Percentiles rank a stretch among this genome's conserved stretches.
phyloP scores from a whole-genome alignment of 129 eudicot genomes.

The Lactuca saligna region DNA sequence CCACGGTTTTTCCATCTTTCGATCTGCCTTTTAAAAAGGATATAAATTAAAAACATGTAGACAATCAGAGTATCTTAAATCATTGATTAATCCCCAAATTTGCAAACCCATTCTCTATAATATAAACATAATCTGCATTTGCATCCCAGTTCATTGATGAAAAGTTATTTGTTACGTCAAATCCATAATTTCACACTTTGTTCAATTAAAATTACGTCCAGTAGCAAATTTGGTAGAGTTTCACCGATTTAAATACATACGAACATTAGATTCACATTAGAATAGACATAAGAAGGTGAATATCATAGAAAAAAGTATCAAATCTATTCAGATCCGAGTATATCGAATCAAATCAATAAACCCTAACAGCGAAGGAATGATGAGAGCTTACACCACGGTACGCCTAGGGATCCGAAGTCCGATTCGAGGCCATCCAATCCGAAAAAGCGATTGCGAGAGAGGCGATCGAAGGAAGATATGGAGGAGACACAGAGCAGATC shows the following conservation, averaged over 20 bases:
- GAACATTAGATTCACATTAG: not conserved
- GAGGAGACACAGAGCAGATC: constrained; percentile 66
- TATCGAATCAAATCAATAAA: constrained; percentile 4
- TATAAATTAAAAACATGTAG: constrained; percentile 44
- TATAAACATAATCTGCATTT: not conserved
- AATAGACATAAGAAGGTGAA: not conserved
- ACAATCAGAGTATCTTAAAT: constrained; percentile 21
- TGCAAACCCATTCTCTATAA: no score
- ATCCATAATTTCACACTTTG: constrained; percentile 1
- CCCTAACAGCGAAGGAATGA: not conserved
- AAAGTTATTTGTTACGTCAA: not conserved
- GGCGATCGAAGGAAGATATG: constrained; percentile 57
- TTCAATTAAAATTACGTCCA: not conserved
- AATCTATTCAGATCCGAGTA: constrained; percentile 16
- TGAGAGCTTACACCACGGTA: constrained; percentile 83
- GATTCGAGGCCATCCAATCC: constrained; percentile 79
- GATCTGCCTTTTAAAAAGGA: constrained; percentile 98
- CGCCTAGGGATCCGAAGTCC: constrained; percentile 87
- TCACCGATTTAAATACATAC: constrained; percentile 15
- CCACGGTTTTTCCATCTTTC: constrained; percentile 89
- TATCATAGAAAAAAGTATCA: not conserved
- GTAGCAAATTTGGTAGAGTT: not conserved
- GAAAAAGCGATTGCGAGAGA: constrained; percentile 54
- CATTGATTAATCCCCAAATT: no score
- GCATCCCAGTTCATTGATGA: not conserved